Conservation (phyloP, 1,284 basidiomycete species). For the Malassezia cuniculi region DNA sequence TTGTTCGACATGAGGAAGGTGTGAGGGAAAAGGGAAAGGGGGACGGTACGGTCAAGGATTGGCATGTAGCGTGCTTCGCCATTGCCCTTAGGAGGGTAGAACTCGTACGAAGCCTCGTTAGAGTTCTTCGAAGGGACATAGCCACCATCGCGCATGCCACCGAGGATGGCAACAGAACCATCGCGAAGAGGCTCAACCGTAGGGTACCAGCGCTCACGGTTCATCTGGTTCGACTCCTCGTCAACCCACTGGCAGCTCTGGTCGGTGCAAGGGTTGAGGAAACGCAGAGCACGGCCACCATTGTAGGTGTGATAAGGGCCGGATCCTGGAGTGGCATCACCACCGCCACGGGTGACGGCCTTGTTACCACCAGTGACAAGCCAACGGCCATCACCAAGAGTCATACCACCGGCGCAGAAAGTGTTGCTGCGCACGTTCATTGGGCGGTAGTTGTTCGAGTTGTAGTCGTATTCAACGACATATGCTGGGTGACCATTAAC, state of each 20-base stretch:
- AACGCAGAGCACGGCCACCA: constrained; percentile 27
- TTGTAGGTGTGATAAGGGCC: constrained; percentile 26
- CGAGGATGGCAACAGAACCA: constrained; percentile 25
- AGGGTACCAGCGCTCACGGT: constrained; percentile 36
- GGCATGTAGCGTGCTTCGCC: constrained; percentile 15
- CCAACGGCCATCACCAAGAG: constrained; percentile 27
- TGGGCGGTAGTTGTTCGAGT: constrained; percentile 17
- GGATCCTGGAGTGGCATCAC: constrained; percentile 14
- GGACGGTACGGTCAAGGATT: constrained; percentile 21
- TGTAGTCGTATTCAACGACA: constrained; percentile 28
- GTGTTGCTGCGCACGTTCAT: constrained; percentile 32
- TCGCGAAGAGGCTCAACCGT: constrained; percentile 30
- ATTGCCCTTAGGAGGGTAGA: constrained; percentile 25
- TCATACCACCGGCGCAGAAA: constrained; percentile 36
- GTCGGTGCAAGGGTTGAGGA: constrained; percentile 22
- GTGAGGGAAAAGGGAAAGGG: constrained; percentile 32
- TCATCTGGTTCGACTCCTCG: constrained; percentile 17
- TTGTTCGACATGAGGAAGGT: constrained; percentile 30
- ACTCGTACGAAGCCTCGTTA: constrained; percentile 35
- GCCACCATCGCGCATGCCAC: constrained; percentile 31
- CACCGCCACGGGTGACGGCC: constrained; percentile 24
- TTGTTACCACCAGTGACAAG: constrained; percentile 33
- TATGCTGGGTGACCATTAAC: constrained; percentile 31
- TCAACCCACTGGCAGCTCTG: constrained; percentile 24
- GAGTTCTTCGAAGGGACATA: constrained; percentile 23